Evolutionary conservation across 2,329 filamentous ascomycete genomes (phyloP).

Genomic region (Chlorencoelia australis): DNA sequence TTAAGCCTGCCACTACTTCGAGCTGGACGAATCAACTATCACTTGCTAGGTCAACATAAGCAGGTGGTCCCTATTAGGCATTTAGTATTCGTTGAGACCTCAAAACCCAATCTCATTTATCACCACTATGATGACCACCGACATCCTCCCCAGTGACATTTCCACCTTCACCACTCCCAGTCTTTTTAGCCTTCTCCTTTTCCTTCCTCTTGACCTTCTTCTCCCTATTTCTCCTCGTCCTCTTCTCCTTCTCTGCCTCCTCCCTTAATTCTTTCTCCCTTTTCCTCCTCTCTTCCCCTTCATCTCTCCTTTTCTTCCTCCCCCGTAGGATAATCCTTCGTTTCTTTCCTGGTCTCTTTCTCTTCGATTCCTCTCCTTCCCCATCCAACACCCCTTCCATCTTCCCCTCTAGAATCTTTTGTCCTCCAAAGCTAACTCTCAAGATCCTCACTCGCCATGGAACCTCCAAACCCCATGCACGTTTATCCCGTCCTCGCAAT

Average conservation of each 20-base stretch:
- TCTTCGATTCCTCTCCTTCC: conserved; percentile 21
- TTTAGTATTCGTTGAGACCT: too few species aligned
- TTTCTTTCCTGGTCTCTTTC: conserved; percentile 47
- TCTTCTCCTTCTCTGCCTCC: conserved; percentile 48
- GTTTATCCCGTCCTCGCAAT: conserved; percentile 31
- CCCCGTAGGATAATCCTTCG: conserved; percentile 40
- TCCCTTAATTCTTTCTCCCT: conserved; percentile 40
- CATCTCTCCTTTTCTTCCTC: conserved; percentile 32
- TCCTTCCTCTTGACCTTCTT: conserved; percentile 49
- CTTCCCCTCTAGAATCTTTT: conserved; percentile 20
- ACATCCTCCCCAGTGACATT: background rate
- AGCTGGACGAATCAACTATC: too few species aligned
- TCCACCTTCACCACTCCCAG: conserved; percentile 11
- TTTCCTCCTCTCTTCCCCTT: conserved; percentile 27
- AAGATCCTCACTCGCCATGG: conserved; percentile 48
- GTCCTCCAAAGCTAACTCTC: conserved; percentile 16
- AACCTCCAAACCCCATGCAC: conserved; percentile 48
- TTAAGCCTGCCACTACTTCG: too few species aligned
- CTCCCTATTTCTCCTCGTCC: conserved; percentile 48
- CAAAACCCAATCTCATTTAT: too few species aligned
- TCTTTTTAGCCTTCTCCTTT: conserved; percentile 47
- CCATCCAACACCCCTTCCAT: conserved; percentile 5
- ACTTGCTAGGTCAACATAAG: too few species aligned
- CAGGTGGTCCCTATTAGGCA: too few species aligned
- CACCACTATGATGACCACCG: too few species aligned